Base-by-base conservation (phyloP, 2,329 filamentous ascomycete genomes). In the Microcyclospora pomicola region DNA sequence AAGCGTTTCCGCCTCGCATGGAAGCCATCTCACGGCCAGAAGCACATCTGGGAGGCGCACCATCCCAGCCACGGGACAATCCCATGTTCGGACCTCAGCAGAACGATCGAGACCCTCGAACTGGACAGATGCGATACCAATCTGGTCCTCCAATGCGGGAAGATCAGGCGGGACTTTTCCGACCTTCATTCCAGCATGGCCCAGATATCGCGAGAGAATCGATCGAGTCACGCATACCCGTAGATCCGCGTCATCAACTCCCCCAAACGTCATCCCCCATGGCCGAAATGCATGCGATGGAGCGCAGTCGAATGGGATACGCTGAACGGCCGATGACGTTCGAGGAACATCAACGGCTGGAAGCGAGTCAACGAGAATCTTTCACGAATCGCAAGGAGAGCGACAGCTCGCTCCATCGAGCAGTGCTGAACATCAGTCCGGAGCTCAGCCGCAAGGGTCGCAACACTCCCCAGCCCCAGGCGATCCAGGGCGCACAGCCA, bases 401-500 rank as follows among this genome's bases (percentile, higher is more conserved):
- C 35, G 54, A 56, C 27, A 45, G 51, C 9, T 48, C 76, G 69
- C 42, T 48, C 1, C 52, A 52, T 30, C 69, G 82, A 43, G 77
- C 73, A 29, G 68, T 93, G 32, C 66, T 94, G n/a, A 78, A 76
- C 2, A 71, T 93, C 9, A 69, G 72, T 32, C 62, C 68, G 11
- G 84, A 92, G 49, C 79, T 83, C 40, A 78, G 80, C 42, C 86
- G 85, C 53, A 77, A 84, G 37, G 87, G 87, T 2, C 78, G 87
- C 35, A 71, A 85, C 30, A 95, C 88, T 7, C 88, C 88, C 2
- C 66, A 95, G 12, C 88, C 88, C 1, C 88, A 95, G 59, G 87
- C 88, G 15, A 87, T 95, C 1, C 87, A 95, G 55, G 88, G 88
- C 15, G 87, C 83, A 1, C 87, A 94, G 57, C 76, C 80, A 12